A percentile compares a stretch with the other conserved stretches of the same genome.
Evolutionary conservation across 2,329 filamentous ascomycete species (phyloP).

Genomic region (Phymatotrichopsis omnivora): DNA sequence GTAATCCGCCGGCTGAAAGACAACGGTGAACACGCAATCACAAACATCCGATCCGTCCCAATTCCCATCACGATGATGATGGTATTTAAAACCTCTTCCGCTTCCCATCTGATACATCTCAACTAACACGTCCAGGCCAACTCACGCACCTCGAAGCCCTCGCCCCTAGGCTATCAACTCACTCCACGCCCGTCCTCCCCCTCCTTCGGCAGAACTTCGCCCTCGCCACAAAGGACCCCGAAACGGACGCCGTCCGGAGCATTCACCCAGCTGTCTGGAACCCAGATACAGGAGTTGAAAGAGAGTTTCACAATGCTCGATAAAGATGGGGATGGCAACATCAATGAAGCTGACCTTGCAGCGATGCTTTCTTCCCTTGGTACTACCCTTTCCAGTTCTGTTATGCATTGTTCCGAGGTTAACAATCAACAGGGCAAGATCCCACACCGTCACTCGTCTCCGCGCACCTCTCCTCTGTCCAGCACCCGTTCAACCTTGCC

Average conservation of each 20-base stretch:
- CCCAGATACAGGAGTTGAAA: constrained; percentile 75
- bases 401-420: not conserved
- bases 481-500: constrained; percentile 69
- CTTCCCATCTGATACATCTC: too few relatives aligned
- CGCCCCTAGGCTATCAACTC: constrained; percentile 28
- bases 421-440: constrained; percentile 53
- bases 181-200: constrained; percentile 16
- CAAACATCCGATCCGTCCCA: too few relatives aligned
- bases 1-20: too few relatives aligned
- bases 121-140: too few relatives aligned
- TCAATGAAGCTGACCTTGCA: constrained; percentile 72
- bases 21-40: too few relatives aligned
- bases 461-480: constrained; percentile 68
- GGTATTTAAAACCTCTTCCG: too few relatives aligned
- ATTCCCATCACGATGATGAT: too few relatives aligned
- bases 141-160: constrained; percentile 30
- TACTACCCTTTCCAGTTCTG: constrained; percentile 33
- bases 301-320: constrained; percentile 93
- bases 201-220: constrained; percentile 15
- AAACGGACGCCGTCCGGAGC: constrained; percentile 22
- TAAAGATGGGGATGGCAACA: constrained; percentile 71
- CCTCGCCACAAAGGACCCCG: constrained; percentile 9
- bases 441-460: constrained; percentile 55
- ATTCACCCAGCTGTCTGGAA: constrained; percentile 55
- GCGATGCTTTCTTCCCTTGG: constrained; percentile 82